Base-by-base conservation (phyloP, 495 filamentous ascomycete species). In the Xeromyces bisporus region DNA sequence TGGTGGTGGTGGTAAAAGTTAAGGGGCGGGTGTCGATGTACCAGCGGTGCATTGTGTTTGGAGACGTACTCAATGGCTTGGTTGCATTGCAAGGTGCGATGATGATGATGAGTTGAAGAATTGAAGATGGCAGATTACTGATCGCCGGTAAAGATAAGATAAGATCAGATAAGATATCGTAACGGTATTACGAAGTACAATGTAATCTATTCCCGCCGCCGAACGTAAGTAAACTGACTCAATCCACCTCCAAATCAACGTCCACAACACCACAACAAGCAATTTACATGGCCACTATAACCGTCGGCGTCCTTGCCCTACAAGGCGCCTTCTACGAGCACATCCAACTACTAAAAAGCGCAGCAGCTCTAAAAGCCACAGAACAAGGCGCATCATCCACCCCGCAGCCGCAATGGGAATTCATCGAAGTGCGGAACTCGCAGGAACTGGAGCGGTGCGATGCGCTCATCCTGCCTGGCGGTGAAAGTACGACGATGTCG, bases 241-340 rank as follows among this genome's bases (percentile, higher is more conserved):
- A 21, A 21, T 21, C 20, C 20, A 21, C 20, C 9, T 21, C 5
- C 5, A 9, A 21, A 21, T 21, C 20, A n/a, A n/a, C n/a, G n/a
- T n/a, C n/a, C n/a, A n/a, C n/a, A n/a, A n/a, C n/a, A n/a, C n/a
- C n/a, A n/a, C n/a, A 21, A 28, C 38, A 21, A 21, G 9, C 20
- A 9, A 9, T 4, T 9, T 21, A 4, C 38, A 60, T 60, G 55
- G 36, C 28, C 27, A 51, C 43, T 41, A 48, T 77, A 40, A 81
- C 78, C 6, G 67, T 92, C 23, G 84, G 84, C 35, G 81, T 92
- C 15, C 71, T 93, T 32, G 89, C 89, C 35, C 67, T 97, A 9
- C 89, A 97, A 55, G 89, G 89, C 41, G 86, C 89, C 25, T 94
- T 96, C 46, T 61, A 67, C 46, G 89, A 97, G 48, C 89, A 97